Evolutionary conservation across 495 filamentous ascomycete species (phyloP).

Genomic region (Aspergillus heteromorphus): DNA sequence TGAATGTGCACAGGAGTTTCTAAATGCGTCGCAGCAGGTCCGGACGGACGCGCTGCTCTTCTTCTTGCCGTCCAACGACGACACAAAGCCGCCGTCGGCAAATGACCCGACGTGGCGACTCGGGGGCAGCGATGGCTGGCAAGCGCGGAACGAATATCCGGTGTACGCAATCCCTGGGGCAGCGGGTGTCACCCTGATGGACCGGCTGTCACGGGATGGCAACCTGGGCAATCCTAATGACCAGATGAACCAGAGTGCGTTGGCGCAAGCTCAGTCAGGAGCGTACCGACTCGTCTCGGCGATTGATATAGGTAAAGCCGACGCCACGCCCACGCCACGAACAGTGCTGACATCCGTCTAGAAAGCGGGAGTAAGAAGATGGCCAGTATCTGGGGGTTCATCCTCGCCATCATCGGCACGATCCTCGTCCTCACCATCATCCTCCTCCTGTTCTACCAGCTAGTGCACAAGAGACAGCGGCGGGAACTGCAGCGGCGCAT

Average conservation of each 20-base stretch:
- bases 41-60: slow-evolving; percentile 66
- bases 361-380: slow-evolving; percentile 26
- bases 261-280: slow-evolving; percentile 38
- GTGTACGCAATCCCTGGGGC: slow-evolving; percentile 76
- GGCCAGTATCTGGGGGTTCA: slow-evolving; percentile 76
- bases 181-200: slow-evolving; percentile 62
- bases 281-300: slow-evolving; percentile 57
- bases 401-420: slow-evolving; percentile 73
- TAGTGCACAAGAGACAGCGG: slow-evolving; percentile 63
- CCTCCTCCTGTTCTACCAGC: slow-evolving; percentile 68
- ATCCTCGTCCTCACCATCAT: slow-evolving; percentile 58
- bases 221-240: slow-evolving; percentile 40
- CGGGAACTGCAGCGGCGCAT: slow-evolving; percentile 61
- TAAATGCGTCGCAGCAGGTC: slow-evolving; percentile 54
- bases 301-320: slow-evolving; percentile 52
- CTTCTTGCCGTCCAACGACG: slow-evolving; percentile 56
- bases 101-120: slow-evolving; percentile 61
- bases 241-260: slow-evolving; percentile 34
- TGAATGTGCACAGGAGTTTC: slow-evolving; percentile 63
- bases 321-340: neutral
- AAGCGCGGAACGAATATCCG: slow-evolving; percentile 57
- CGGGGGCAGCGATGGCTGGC: slow-evolving; percentile 60
- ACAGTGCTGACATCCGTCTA: neutral
- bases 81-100: slow-evolving; percentile 55
- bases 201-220: slow-evolving; percentile 63